Percentiles rank a stretch among this genome's conserved stretches.
Conservation (phyloP, 179 eudicot genomes). For the Spinacia oleracea region DNA sequence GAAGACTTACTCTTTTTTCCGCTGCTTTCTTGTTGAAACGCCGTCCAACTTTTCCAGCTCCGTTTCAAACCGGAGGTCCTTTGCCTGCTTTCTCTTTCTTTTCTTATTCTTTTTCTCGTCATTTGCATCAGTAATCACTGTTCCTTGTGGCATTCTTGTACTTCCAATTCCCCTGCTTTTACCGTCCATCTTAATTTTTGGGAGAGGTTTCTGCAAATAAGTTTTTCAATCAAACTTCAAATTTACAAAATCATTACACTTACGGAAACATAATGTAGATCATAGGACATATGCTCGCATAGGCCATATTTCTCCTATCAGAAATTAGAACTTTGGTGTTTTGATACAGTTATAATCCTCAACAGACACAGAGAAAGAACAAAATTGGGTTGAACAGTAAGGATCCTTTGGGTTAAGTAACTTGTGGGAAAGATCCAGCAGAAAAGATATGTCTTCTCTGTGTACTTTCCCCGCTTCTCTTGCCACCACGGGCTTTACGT, state of each 20-base stretch:
- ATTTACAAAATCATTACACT: background rate
- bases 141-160: conserved; percentile 26
- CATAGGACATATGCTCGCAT: no score
- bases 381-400: background rate
- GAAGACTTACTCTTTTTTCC: conserved; percentile 70
- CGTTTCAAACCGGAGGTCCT: conserved; percentile 72
- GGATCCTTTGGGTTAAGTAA: background rate
- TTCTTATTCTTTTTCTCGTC: conserved; percentile 58
- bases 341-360: background rate
- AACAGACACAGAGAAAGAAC: background rate
- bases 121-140: conserved; percentile 23
- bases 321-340: background rate
- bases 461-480: no score
- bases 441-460: no score
- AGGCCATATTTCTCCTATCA: background rate
- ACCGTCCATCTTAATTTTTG: conserved; percentile 29
- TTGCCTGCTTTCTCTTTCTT: conserved; percentile 55
- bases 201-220: conserved; percentile 44
- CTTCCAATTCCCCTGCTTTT: conserved; percentile 28
- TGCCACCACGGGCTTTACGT: no score
- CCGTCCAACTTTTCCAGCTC: conserved; percentile 47
- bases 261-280: background rate
- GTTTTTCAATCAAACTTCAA: background rate
- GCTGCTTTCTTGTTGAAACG: conserved; percentile 53
- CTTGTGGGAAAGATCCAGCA: background rate